A percentile compares a stretch with the other conserved stretches of the same genome.
Conservation (phyloP, 2,329 filamentous ascomycete species). For the Aspergillus sp. region DNA sequence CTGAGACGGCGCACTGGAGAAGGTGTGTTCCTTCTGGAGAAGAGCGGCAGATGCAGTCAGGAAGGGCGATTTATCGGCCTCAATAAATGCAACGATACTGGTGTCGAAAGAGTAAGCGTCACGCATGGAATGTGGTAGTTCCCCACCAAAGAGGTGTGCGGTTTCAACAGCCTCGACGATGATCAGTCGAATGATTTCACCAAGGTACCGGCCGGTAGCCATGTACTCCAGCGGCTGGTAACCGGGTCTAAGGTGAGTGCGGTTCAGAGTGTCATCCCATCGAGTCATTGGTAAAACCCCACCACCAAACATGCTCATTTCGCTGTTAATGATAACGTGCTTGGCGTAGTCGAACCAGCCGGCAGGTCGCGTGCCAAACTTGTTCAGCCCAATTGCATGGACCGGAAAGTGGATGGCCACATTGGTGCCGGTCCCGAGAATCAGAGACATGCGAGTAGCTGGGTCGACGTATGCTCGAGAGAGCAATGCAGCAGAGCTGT, state of each 20-base stretch:
- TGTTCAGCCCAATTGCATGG: conserved; percentile 56
- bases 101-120: conserved; percentile 65
- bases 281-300: conserved; percentile 61
- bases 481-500: conserved; percentile 64
- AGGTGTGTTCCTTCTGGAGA: conserved; percentile 58
- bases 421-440: conserved; percentile 69
- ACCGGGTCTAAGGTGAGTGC: conserved; percentile 60
- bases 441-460: conserved; percentile 65
- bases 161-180: conserved; percentile 63
- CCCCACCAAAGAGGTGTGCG: conserved; percentile 60
- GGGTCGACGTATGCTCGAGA: conserved; percentile 66
- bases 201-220: conserved; percentile 66
- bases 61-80: conserved; percentile 49
- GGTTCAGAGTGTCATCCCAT: conserved; percentile 66
- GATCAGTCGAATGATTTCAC: conserved; percentile 66
- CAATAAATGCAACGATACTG: conserved; percentile 61
- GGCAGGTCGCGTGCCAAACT: conserved; percentile 60
- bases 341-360: conserved; percentile 62
- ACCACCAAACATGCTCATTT: conserved; percentile 68
- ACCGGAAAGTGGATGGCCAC: conserved; percentile 66
- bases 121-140: conserved; percentile 59
- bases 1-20: conserved; percentile 49
- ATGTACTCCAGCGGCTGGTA: conserved; percentile 70
- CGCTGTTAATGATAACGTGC: conserved; percentile 67
- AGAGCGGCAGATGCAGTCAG: conserved; percentile 47